Evolutionary conservation across 2,329 filamentous ascomycete genomes (phyloP).

Genomic region (Epichloe elymi): DNA sequence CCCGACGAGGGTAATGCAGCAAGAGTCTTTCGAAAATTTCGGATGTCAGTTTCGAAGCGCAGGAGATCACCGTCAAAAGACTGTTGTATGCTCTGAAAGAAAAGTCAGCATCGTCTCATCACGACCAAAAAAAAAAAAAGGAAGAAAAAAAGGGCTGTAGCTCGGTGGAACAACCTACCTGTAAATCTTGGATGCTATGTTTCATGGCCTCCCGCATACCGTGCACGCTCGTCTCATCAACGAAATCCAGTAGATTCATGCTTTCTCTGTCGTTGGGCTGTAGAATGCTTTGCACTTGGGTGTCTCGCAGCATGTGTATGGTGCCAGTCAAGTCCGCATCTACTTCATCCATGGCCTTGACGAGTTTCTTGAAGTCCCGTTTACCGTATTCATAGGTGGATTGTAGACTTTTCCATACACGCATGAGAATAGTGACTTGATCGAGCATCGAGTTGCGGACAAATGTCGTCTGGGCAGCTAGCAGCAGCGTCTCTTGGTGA

Average conservation of each 20-base stretch:
- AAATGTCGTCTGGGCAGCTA: conserved; percentile 58
- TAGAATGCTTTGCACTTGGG: conserved; percentile 50
- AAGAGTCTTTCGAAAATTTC: conserved; percentile 47
- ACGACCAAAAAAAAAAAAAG: too few species aligned
- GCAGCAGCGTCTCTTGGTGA: conserved; percentile 65
- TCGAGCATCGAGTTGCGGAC: conserved; percentile 47
- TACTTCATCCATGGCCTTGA: conserved; percentile 53
- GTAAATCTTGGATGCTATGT: conserved; percentile 56
- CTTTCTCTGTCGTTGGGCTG: conserved; percentile 43
- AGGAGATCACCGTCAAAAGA: conserved; percentile 66
- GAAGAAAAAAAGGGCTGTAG: too few species aligned
- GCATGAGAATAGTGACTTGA: conserved; percentile 38
- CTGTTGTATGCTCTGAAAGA: conserved; percentile 42
- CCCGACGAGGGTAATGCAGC: conserved; percentile 24
- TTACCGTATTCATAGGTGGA: conserved; percentile 44
- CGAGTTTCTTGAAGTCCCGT: conserved; percentile 46
- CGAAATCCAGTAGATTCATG: conserved; percentile 60
- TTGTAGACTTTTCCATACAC: conserved; percentile 37
- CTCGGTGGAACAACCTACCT: conserved; percentile 29
- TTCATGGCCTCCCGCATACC: conserved; percentile 53
- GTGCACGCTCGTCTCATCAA: conserved; percentile 58
- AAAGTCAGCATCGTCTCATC: background rate
- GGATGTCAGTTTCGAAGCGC: conserved; percentile 63
- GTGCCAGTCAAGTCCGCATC: conserved; percentile 52
- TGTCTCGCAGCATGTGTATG: conserved; percentile 50